Percentiles rank a stretch among this genome's conserved stretches.
phyloP scores from a whole-genome alignment of 306 rosid genomes.

The Cucumis sativus region Cucumber_9930_V3 NC_026658.2:14725501-14726000 shows the following conservation, averaged over 20 bases:
- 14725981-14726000: slow-evolving; percentile 67
- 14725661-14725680: not conserved
- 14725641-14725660: not conserved
- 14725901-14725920: not conserved
- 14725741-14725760: not conserved
- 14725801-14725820: not conserved
- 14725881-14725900: not conserved
- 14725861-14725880: not conserved
- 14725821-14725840: not conserved
- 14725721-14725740: not conserved
- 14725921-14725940: slow-evolving; percentile 46
- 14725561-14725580: not conserved
- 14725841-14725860: not conserved
- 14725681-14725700: not conserved
- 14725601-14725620: too few relatives aligned
- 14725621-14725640: not conserved
- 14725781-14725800: not conserved
- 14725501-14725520: too few relatives aligned
- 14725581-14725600: not conserved
- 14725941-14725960: slow-evolving; percentile 77
- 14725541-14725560: not conserved
- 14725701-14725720: not conserved
- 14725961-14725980: slow-evolving; percentile 60
- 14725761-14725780: not conserved
- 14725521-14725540: too few relatives aligned